Evolutionary conservation across 805 yeast species (phyloP), one percentile per base, ranked within the genome.

Genomic region (Wickerhamomyces chambardii): DNA sequence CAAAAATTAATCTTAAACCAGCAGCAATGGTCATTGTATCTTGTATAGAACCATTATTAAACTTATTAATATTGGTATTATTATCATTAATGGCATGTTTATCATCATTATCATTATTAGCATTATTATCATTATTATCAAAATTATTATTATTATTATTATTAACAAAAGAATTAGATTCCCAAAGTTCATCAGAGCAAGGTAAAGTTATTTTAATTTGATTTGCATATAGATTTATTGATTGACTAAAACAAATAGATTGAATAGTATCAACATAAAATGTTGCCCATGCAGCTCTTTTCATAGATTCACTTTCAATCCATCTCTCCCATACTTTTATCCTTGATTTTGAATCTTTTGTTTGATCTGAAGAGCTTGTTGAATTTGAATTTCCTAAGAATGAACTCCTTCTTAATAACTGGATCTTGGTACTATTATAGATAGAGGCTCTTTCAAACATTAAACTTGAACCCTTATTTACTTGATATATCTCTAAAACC

Each of bases 361-460:
- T 65, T 7, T 59, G 61, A 12, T 49, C 53, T 21, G 38, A 39
- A 12, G 44, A 49, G 17, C 51, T 48, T 37, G 54, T 58, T 26
- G 53, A 46, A 0, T 67, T 68, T 35, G 63, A 67, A 11, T 68
- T 67, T 9, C 67, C 70, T 12, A 63, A 41, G 12, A 62, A 53
- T 1, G 75, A 74, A 15, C 71, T 65, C 36, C 77, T 49, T 41
- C 73, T 52, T 36, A 71, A 46, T 21, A 71, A 50, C 42, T 71
- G 76, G 14, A 69, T 70, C 4, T 70, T 70, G 3, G 73, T 63
- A 1, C 72, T 74, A 44, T 68, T 73, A 42, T 70, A 73, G 10
- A 71, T 48, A 37, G 68, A 70, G 1, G 68, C 73, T 30, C 77
- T 45, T 48, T 71, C 76, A 42, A 69, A 75, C 58, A 68, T 55